Evolutionary conservation across 2,329 filamentous ascomycete species (phyloP), one percentile per base, ranked within the genome.

Genomic region (Rachicladosporium sp.): DNA sequence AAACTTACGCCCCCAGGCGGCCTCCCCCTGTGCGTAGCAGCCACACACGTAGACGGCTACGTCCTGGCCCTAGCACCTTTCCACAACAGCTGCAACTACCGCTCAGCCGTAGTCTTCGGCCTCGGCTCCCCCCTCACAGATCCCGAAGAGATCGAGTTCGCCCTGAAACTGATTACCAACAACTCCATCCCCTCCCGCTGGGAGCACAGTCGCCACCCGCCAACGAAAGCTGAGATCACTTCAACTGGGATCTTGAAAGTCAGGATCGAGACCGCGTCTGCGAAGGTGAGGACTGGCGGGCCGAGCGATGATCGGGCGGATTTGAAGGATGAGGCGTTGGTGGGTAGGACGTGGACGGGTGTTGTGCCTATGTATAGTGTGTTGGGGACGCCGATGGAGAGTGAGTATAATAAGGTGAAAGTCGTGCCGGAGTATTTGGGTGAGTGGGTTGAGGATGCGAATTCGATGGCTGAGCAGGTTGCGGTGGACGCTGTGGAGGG

Each of bases 31-130:
- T 81, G 76, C 53, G 68, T 91, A 29, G 72, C 80, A 13, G 82
- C 82, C 1, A 82, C 77, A 34, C 77, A 81, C 55, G 63, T 93
- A 31, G 84, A 93, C 62, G 86, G 85, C 31, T 67, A 91, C 38
- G 78, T 93, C 6, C 74, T 93, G 27, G 74, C 82, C 12, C 71
- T 93, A 10, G 86, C 85, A 0, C 82, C 85, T 9, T 82, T 84
- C 65, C 75, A 74, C 43, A 84, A 93, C 66, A 83, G 75, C 64
- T 88, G 85, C 67, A 89, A 93, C 67, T 93, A 91, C 65, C 82
- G 84, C 46, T 85, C 79, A 31, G 82, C 82, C 8, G 67, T 86
- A 6, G 68, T 91, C 9, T 86, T 89, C 53, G 87, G 86, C 1
- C 74, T 78, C 56, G 86, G 80, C 1, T 67, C 62, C 6, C 60